phyloP scores from a whole-genome alignment of 2,329 filamentous ascomycete genomes.

The Mycosphaerelloides madeirae region DNA sequence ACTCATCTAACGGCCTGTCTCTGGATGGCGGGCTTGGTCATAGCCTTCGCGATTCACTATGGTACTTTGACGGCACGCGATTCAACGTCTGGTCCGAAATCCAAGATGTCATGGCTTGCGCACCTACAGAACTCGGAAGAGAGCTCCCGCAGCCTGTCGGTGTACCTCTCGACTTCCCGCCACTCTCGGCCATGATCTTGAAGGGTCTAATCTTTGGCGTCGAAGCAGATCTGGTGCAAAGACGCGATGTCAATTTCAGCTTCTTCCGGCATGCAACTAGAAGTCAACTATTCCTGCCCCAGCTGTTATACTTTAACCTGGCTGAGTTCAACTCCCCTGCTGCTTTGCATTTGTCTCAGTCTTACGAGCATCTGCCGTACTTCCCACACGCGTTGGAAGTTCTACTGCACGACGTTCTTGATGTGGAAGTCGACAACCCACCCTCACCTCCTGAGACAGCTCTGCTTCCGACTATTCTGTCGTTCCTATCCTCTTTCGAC shows the following conservation, averaged over 20 bases:
- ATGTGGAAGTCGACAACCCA: slow-evolving; percentile 81
- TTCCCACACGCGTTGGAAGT: slow-evolving; percentile 91
- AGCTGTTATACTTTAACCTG: slow-evolving; percentile 76
- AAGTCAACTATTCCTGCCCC: slow-evolving; percentile 90
- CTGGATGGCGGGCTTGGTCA: slow-evolving; percentile 32
- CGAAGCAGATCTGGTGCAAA: slow-evolving; percentile 88
- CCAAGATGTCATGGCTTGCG: slow-evolving; percentile 71
- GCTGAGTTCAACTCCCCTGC: slow-evolving; percentile 70
- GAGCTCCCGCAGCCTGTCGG: slow-evolving; percentile 71
- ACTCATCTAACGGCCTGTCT: slow-evolving; percentile 13
- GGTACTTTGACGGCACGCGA: slow-evolving; percentile 86
- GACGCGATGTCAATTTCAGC: slow-evolving; percentile 85
- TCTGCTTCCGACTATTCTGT: slow-evolving; percentile 49
- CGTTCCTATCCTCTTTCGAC: slow-evolving; percentile 53
- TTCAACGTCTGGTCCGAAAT: slow-evolving; percentile 87
- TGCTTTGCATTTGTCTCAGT: slow-evolving; percentile 74
- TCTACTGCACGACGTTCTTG: slow-evolving; percentile 84
- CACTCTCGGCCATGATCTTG: slow-evolving; percentile 76
- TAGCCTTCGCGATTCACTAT: slow-evolving; percentile 77
- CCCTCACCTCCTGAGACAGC: slow-evolving; percentile 42
- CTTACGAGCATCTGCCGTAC: slow-evolving; percentile 83
- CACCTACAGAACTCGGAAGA: slow-evolving; percentile 59
- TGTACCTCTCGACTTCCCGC: slow-evolving; percentile 90
- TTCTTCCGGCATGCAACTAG: slow-evolving; percentile 83
- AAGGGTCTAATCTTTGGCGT: slow-evolving; percentile 89